phyloP scores from a whole-genome alignment of 306 rosid genomes.

The Vigna radiata region DNA sequence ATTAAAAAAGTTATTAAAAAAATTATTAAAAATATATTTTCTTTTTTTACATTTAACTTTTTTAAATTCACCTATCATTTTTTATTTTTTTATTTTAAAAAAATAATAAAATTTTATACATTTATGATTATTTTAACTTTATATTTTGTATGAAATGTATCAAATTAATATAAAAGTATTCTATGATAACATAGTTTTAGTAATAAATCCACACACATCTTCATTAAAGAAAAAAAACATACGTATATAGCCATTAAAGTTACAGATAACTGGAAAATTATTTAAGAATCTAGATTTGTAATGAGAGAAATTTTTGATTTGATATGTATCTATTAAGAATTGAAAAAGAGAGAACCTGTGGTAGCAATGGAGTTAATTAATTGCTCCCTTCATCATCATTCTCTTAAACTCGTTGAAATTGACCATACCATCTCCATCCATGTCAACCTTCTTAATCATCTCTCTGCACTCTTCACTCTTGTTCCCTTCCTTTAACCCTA shows the following conservation, averaged over 20 bases:
- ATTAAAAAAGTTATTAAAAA: no score
- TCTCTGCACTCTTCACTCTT: slow-evolving; percentile 70
- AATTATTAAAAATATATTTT: no score
- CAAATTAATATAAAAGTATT: no score
- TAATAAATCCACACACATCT: not conserved
- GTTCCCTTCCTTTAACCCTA: slow-evolving; percentile 79
- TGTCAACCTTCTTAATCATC: slow-evolving; percentile 82
- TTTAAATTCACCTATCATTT: no score
- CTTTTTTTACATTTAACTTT: no score
- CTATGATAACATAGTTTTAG: no score
- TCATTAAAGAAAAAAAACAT: not conserved
- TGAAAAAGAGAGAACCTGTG: not conserved
- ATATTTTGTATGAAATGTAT: no score
- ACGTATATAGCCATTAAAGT: not conserved
- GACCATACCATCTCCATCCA: slow-evolving; percentile 96
- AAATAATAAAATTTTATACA: no score
- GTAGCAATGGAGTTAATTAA: not conserved
- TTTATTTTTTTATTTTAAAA: no score
- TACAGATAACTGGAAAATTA: slow-evolving; percentile 5
- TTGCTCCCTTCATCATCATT: slow-evolving; percentile 78
- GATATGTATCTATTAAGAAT: no score
- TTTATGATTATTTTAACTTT: no score
- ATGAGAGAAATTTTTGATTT: no score
- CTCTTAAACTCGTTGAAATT: slow-evolving; percentile 83
- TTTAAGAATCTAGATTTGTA: not conserved